A percentile compares a stretch with the other conserved stretches of the same genome.
Evolutionary conservation across 352 stramenopile species (phyloP).

Genomic region (Phytophthora foliorum): DNA sequence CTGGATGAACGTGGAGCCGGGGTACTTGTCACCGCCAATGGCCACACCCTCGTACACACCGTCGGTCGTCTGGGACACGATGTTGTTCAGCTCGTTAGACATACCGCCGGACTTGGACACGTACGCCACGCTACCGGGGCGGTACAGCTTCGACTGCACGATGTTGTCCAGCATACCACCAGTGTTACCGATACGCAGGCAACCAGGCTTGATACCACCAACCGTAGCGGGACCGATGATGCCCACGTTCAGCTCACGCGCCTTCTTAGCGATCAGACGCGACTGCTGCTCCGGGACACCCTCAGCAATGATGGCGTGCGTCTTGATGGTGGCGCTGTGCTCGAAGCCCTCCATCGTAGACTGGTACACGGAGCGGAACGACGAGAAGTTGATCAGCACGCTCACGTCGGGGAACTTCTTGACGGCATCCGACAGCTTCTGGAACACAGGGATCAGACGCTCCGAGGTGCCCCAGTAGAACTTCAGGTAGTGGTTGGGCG

Average conservation of each 20-base stretch:
- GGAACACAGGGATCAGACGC: conserved; percentile 94
- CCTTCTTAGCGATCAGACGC: conserved; percentile 95
- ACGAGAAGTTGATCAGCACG: conserved; percentile 98
- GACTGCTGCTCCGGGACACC: conserved; percentile 97
- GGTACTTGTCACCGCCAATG: conserved; percentile 97
- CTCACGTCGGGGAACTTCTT: conserved; percentile 95
- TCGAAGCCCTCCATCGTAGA: conserved; percentile 96
- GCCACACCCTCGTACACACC: conserved; percentile 97
- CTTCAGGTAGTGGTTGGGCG: conserved; percentile 96
- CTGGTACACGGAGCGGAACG: conserved; percentile 96
- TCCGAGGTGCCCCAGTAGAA: conserved; percentile 98
- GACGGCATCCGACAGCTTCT: conserved; percentile 92
- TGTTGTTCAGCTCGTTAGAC: conserved; percentile 99
- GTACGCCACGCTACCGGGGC: conserved; percentile 96
- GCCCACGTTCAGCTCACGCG: conserved; percentile 91
- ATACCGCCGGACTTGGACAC: conserved; percentile 98
- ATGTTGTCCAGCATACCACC: conserved; percentile 99
- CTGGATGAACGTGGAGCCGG: conserved; percentile 97
- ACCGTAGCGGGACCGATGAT: conserved; percentile 97
- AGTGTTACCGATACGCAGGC: conserved; percentile 98
- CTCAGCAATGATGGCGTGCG: conserved; percentile 98
- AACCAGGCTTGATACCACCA: conserved; percentile 97
- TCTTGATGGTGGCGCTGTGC: conserved; percentile 94
- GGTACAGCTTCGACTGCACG: conserved; percentile 97
- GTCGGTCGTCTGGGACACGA: conserved; percentile 96